Base-by-base conservation (phyloP, 441 rosid genomes). In the Pelargonium fulgidum region DNA sequence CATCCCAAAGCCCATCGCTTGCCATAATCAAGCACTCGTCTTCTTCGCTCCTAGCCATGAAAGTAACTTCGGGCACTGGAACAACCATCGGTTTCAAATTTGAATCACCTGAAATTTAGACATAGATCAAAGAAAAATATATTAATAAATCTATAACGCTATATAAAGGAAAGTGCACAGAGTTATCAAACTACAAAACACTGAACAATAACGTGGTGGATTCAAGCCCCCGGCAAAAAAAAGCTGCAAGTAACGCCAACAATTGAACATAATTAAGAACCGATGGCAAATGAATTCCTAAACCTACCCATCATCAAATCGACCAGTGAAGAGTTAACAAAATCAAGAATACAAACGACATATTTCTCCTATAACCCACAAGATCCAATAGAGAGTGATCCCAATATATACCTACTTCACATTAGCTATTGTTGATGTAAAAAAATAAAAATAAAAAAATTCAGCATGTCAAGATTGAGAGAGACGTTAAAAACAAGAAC, bases 1-100 rank as follows among this genome's bases (percentile, higher is more conserved):
- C 67, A 42, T 65, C 14, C 79, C 75, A 76, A 1, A 76, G 67
- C 16, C 79, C 79, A n/a, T 76, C 79, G 29, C 70, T 76, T 44
- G 75, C 79, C 66, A 76, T 7, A 65, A 71, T 72, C 65, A 76
- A 63, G 62, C 69, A 76, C 36, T 71, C 72, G 4, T 61, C 64
- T 24, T 61, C 26, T 61, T 61, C 64, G 39, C 64, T 20, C 36
- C 64, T 61, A 24, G 36, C 64, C 64, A 61, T 61, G 64, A 61
- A 61, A 61, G 64, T 61, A 61, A 61, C 64, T 61, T 61, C 64
- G 24, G 64, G 64, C 39, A 61, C 64, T 11, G 64, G 39, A 61
- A 61, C 64, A 61, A 61, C 64, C 64, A 61, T 61, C 12, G 64
- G 64, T 61, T 61, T 61, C 64, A 61, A 33, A 61, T 24, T 61